These are phyloP conservation scores for Piromyces sp. DNA, from an alignment of 192 early-diverging fungal genomes.

Conservation along the genomic window DNA sequence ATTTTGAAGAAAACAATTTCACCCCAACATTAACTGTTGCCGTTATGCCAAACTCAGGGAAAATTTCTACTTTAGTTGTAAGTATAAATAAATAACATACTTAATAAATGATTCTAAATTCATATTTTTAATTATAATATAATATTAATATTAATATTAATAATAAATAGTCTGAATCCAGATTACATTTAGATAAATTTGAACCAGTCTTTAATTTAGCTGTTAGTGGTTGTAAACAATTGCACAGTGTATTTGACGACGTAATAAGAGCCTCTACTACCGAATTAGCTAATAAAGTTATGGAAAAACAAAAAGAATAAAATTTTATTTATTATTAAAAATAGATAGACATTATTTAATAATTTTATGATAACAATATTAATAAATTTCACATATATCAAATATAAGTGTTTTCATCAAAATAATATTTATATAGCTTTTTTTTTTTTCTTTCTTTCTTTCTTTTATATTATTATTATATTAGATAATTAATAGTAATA, in stretches of 20 bases:
- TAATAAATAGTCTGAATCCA: conserved; percentile 54
- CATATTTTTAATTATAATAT: too few species aligned
- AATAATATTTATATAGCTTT: neutral
- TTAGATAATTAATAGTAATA: too few species aligned
- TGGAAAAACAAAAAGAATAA: neutral
- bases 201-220: conserved; percentile 44
- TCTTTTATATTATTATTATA: too few species aligned
- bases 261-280: conserved; percentile 21
- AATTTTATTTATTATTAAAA: neutral
- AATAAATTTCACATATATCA: too few species aligned
- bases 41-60: conserved; percentile 59
- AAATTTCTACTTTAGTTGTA: conserved; percentile 61
- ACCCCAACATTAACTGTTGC: conserved; percentile 79
- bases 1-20: conserved; percentile 71
- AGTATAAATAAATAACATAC: neutral
- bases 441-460: too few species aligned
- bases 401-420: neutral
- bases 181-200: conserved; percentile 67
- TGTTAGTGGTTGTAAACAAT: conserved; percentile 46
- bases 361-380: too few species aligned
- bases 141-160: too few species aligned
- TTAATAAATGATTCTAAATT: too few species aligned
- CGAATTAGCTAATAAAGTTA: neutral
- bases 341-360: too few species aligned
- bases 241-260: conserved; percentile 39